Conservation (phyloP, 495 filamentous ascomycete genomes). For the Penicillium simplicissimum region DNA sequence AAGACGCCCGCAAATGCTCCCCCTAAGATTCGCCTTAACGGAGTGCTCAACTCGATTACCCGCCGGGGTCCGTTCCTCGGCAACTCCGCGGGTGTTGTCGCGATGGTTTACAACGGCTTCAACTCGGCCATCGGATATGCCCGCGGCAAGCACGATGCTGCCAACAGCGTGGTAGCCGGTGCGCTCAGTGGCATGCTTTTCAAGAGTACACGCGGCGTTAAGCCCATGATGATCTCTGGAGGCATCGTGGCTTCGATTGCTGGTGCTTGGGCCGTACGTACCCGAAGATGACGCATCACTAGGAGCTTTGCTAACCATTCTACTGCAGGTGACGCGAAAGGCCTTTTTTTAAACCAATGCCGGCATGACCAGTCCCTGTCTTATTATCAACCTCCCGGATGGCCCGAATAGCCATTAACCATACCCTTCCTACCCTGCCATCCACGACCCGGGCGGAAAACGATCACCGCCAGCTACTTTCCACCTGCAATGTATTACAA, state of each 20-base stretch:
- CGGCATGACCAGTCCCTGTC: constrained; percentile 19
- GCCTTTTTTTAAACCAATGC: constrained; percentile 51
- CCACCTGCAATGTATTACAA: constrained; percentile 48
- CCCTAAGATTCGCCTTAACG: constrained; percentile 88
- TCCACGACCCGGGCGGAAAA: constrained; percentile 36
- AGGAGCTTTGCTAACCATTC: constrained; percentile 29
- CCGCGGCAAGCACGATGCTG: constrained; percentile 86
- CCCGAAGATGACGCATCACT: not conserved
- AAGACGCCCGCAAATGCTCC: constrained; percentile 70
- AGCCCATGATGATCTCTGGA: constrained; percentile 91
- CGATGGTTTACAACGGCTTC: constrained; percentile 90
- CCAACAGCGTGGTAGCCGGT: constrained; percentile 84
- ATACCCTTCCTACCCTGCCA: constrained; percentile 33
- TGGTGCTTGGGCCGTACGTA: constrained; percentile 83
- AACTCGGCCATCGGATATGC: constrained; percentile 87
- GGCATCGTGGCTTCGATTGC: constrained; percentile 82
- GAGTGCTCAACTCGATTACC: constrained; percentile 89
- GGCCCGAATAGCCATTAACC: constrained; percentile 29
- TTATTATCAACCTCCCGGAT: constrained; percentile 22
- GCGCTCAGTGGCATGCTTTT: constrained; percentile 88
- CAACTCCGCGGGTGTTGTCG: constrained; percentile 91
- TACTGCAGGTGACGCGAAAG: constrained; percentile 55
- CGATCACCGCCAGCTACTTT: constrained; percentile 27
- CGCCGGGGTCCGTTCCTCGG: constrained; percentile 93
- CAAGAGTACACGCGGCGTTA: constrained; percentile 87